Conservation (phyloP, 352 stramenopile genomes). For the Pythium aphanidermatum region DNA sequence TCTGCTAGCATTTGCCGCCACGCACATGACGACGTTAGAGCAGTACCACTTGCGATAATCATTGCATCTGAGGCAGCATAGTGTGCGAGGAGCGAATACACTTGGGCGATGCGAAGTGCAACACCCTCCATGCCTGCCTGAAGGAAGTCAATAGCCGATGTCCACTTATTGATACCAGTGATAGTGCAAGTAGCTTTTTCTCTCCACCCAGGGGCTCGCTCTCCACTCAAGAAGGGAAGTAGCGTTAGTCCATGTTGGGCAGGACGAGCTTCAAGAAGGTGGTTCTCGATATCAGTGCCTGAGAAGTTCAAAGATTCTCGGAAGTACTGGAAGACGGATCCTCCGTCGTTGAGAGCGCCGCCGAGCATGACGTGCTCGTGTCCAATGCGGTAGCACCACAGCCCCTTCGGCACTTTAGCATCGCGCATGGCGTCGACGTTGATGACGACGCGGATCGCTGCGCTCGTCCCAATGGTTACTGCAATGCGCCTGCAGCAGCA, state of each 20-base stretch:
- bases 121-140: slow-evolving; percentile 89
- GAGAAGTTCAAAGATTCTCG: slow-evolving; percentile 48
- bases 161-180: slow-evolving; percentile 88
- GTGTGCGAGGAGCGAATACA: slow-evolving; percentile 73
- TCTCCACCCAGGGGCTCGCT: slow-evolving; percentile 91
- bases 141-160: slow-evolving; percentile 83
- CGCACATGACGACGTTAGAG: slow-evolving; percentile 64
- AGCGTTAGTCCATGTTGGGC: slow-evolving; percentile 73
- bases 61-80: slow-evolving; percentile 42
- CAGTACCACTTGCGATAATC: slow-evolving; percentile 75
- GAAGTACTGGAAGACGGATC: slow-evolving; percentile 93
- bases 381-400: slow-evolving; percentile 94
- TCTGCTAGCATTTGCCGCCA: slow-evolving; percentile 89
- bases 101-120: slow-evolving; percentile 77
- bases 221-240: slow-evolving; percentile 91
- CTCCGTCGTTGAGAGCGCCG: slow-evolving; percentile 95
- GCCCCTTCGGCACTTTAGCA: slow-evolving; percentile 74
- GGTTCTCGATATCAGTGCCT: slow-evolving; percentile 27
- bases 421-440: slow-evolving; percentile 32
- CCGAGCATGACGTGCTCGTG: slow-evolving; percentile 84
- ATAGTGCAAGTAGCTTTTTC: slow-evolving; percentile 88
- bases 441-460: slow-evolving; percentile 90
- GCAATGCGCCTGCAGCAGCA: slow-evolving; percentile 70
- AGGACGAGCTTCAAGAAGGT: slow-evolving; percentile 30
- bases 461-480: slow-evolving; percentile 93